Percentiles rank a stretch among this genome's conserved stretches.
These are phyloP conservation scores for Quercus glauca DNA, from an alignment of 306 rosid species.

Conservation along the genomic window DNA sequence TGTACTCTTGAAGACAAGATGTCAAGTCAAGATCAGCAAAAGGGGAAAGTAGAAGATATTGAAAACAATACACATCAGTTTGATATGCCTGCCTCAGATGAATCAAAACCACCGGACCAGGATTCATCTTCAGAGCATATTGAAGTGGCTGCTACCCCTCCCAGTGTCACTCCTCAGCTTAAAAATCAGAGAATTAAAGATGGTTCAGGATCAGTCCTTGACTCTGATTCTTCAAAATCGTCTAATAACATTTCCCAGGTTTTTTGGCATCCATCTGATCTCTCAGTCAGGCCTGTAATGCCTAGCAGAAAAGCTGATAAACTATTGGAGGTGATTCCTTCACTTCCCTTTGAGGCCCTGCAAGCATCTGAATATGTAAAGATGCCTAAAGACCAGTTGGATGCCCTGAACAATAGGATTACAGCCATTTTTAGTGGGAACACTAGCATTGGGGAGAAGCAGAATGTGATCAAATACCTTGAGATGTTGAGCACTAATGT, in stretches of 20 bases:
- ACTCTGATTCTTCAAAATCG: conserved; percentile 56
- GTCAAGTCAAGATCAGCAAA: conserved; percentile 40
- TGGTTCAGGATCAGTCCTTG: conserved; percentile 59
- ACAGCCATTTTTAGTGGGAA: conserved; percentile 66
- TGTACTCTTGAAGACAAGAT: conserved; percentile 45
- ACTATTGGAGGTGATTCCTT: conserved; percentile 57
- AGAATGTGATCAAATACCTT: conserved; percentile 83
- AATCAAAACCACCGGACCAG: conserved; percentile 47
- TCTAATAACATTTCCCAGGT: conserved; percentile 57
- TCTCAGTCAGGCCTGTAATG: conserved; percentile 97
- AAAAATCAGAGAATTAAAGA: conserved; percentile 73
- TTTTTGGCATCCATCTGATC: conserved; percentile 94
- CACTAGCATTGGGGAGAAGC: conserved; percentile 79
- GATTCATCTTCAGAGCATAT: conserved; percentile 60
- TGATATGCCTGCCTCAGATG: conserved; percentile 53
- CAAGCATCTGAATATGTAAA: conserved; percentile 78
- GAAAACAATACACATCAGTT: conserved; percentile 41
- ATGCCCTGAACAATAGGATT: conserved; percentile 55
- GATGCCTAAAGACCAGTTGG: conserved; percentile 77
- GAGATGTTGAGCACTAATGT: conserved; percentile 87
- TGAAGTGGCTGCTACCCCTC: conserved; percentile 58
- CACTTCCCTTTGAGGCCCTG: conserved; percentile 90
- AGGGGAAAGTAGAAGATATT: conserved; percentile 54
- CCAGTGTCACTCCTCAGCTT: conserved; percentile 68
- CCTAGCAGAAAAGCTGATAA: conserved; percentile 89